Conservation (phyloP, 495 filamentous ascomycete species). For the Podospora didyma region DNA sequence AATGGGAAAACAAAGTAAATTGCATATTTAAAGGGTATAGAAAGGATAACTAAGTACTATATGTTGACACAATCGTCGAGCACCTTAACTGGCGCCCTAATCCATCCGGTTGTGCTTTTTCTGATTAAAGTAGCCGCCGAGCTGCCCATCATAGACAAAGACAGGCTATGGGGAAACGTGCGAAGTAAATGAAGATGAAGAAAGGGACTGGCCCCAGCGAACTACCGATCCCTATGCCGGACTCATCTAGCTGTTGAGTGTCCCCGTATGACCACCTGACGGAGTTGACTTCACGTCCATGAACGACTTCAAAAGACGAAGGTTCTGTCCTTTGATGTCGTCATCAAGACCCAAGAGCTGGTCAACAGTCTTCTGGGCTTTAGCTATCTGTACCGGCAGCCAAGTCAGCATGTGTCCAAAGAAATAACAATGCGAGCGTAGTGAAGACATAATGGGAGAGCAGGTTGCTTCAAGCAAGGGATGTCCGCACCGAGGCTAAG, state of each 20-base stretch:
- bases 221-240: neutral
- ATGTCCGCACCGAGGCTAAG: slow-evolving; percentile 52
- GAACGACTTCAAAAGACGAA: slow-evolving; percentile 39
- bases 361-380: slow-evolving; percentile 39
- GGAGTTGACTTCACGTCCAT: slow-evolving; percentile 22
- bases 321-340: slow-evolving; percentile 44
- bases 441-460: slow-evolving; percentile 1
- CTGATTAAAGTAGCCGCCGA: neutral
- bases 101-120: neutral
- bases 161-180: neutral
- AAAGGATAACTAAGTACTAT: neutral
- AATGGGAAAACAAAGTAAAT: neutral
- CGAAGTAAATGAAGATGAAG: neutral
- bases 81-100: neutral
- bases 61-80: neutral
- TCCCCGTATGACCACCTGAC: neutral
- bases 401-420: slow-evolving; percentile 1
- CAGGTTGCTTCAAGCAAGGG: slow-evolving; percentile 37
- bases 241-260: too few relatives aligned
- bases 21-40: neutral
- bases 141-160: neutral
- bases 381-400: slow-evolving; percentile 42
- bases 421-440: neutral
- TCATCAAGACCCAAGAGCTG: slow-evolving; percentile 45
- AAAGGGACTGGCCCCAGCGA: neutral